Evolutionary conservation across 2,329 filamentous ascomycete genomes (phyloP).

Genomic region (Teratosphaeria gauchensis): DNA sequence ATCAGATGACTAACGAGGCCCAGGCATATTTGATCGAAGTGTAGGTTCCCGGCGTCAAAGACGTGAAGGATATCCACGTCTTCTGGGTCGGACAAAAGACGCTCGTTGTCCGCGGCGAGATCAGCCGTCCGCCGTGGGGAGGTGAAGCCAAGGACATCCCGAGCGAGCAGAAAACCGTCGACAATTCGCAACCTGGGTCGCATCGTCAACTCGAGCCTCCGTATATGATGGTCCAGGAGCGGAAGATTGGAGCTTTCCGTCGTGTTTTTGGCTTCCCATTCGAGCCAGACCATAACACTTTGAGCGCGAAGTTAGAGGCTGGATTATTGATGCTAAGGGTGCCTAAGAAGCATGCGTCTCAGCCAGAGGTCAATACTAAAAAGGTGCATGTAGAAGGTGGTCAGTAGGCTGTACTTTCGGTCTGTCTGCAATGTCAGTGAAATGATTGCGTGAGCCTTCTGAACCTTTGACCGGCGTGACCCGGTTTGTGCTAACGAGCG

Average conservation of each 20-base stretch:
- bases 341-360: slow-evolving; percentile 6
- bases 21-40: background rate
- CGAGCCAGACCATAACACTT: slow-evolving; percentile 7
- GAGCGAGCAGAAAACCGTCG: background rate
- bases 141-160: background rate
- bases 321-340: slow-evolving; percentile 5
- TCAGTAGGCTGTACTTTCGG: background rate
- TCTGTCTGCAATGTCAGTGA: background rate
- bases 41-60: background rate
- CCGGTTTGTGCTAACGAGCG: too few species aligned
- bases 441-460: background rate
- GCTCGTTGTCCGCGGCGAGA: background rate
- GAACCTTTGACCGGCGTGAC: background rate
- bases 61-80: background rate
- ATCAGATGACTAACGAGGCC: background rate
- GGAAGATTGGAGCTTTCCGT: slow-evolving; percentile 7
- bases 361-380: slow-evolving; percentile 1
- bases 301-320: slow-evolving; percentile 2
- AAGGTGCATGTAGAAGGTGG: slow-evolving; percentile 5
- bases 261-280: slow-evolving; percentile 8
- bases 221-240: slow-evolving; percentile 4
- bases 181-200: background rate
- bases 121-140: background rate
- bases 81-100: background rate
- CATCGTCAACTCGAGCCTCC: background rate